Base-by-base conservation (phyloP, 768 basidiomycete genomes). In the Leccinum imitatum region DNA sequence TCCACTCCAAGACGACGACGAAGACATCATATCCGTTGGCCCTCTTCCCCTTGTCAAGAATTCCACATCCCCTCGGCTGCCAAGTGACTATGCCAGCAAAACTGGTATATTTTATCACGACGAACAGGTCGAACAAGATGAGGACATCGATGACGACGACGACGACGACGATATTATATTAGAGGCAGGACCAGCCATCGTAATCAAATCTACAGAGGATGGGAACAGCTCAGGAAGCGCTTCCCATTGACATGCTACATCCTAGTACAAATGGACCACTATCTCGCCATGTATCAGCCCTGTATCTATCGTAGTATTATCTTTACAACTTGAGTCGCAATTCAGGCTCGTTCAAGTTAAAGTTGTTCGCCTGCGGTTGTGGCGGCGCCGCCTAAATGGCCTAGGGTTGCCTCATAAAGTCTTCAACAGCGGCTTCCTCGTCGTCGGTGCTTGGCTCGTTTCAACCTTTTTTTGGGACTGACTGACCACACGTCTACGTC, bases 171-270 rank as follows among this genome's bases (percentile, higher is more conserved):
- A 81, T 30, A 73, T 91, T 23, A 88, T 91, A 66, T 75, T 91
- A 66, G 90, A 90, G 74, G 82, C 87, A 19, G 90, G 90, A 1
- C 89, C 90, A 4, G 80, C 83, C n/a, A 71, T 83, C 44, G 69
- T 79, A n/a, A 69, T 80, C 30, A 82, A 82, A 67, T 64, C 63
- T 46, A 39, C 64, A 39, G 56, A 65, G 25, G 72, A 69, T 25
- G 65, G 56, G 54, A 53, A 57, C 59, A 61, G 63, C 63, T 71
- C 65, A 13, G 69, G 70, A 65, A 72, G 69, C 60, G 48, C 50
- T 10, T 1, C 60, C 47, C 62, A 44, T 56, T 70, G 54, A 65
- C 56, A 61, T 52, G 46, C 58, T 62, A 63, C 35, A 59, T 15
- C 19, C 39, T 47, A 63, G 27, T 67, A 62, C 57, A 57, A 21